Evolutionary conservation across 2,329 filamentous ascomycete species (phyloP).

Genomic region (Diaporthe sp.): DNA sequence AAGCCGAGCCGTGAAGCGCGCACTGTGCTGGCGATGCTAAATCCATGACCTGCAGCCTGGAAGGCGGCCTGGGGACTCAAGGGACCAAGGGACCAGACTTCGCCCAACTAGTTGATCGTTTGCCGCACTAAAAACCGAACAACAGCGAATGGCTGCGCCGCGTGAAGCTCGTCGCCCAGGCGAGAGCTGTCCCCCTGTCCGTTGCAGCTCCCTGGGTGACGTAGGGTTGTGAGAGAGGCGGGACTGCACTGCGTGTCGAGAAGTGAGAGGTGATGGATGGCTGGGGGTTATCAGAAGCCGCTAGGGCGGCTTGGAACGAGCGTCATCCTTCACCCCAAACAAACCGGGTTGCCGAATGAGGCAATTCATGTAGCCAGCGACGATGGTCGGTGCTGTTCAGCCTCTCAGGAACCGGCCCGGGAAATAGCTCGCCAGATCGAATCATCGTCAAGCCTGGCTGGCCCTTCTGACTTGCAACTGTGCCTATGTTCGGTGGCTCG

Average conservation of each 20-base stretch:
- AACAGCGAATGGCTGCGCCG: conserved; percentile 1
- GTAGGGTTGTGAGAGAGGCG: not conserved
- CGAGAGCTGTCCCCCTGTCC: not conserved
- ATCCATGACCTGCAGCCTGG: conserved; percentile 23
- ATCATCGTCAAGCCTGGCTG: not conserved
- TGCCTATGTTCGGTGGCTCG: not conserved
- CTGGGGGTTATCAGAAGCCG: conserved; percentile 18
- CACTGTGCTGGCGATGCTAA: conserved; percentile 24
- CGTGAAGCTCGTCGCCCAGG: not conserved
- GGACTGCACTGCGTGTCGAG: not conserved
- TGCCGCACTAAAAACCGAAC: conserved; percentile 13
- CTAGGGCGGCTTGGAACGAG: conserved; percentile 15
- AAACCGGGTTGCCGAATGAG: conserved; percentile 32
- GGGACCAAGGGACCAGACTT: not conserved
- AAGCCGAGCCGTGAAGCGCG: not conserved
- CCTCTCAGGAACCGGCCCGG: not conserved
- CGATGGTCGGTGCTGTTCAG: not conserved
- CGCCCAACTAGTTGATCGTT: not conserved
- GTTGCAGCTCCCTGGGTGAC: not conserved
- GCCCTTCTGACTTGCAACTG: not conserved
- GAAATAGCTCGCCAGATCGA: not conserved
- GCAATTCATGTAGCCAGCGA: not conserved
- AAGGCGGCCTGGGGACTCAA: conserved; percentile 2
- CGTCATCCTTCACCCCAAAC: conserved; percentile 2
- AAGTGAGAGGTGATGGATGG: not conserved